Evolutionary conservation across 108 stramenopile species (phyloP).

Genomic region (Stephanodiscus triporus): DNA sequence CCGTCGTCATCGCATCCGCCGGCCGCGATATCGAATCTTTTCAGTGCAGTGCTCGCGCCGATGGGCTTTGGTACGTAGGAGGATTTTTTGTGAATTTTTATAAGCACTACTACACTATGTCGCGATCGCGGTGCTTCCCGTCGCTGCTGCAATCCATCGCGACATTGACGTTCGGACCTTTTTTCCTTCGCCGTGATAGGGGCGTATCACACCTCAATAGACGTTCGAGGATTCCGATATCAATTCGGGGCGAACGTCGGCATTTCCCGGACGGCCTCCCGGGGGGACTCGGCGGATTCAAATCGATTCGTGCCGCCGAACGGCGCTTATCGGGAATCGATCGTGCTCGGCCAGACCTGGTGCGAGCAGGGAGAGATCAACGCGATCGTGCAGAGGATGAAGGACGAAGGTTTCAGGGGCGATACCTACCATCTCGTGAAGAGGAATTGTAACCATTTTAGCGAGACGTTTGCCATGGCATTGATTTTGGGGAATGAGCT

Average conservation of each 20-base stretch:
- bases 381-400: constrained; percentile 39
- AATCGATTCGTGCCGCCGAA: constrained; percentile 44
- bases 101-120: too few relatives aligned
- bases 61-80: constrained; percentile 25
- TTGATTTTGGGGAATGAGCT: constrained; percentile 37
- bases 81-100: not conserved
- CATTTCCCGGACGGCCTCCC: constrained; percentile 35
- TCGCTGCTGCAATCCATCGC: not conserved
- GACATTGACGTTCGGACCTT: not conserved
- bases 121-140: too few relatives aligned
- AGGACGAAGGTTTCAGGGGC: constrained; percentile 40
- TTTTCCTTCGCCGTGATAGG: constrained; percentile 3
- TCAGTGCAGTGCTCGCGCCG: constrained; percentile 34
- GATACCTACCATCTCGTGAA: constrained; percentile 48
- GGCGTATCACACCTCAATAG: constrained; percentile 51
- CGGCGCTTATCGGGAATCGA: constrained; percentile 41
- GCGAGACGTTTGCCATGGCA: constrained; percentile 48
- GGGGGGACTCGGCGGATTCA: constrained; percentile 44
- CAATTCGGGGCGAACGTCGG: constrained; percentile 35
- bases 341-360: constrained; percentile 42
- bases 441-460: constrained; percentile 61
- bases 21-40: constrained; percentile 22
- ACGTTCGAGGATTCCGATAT: constrained; percentile 48
- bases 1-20: constrained; percentile 15
- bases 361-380: constrained; percentile 43